A percentile compares a stretch with the other conserved stretches of the same genome.
phyloP scores from a whole-genome alignment of 192 early-diverging fungal species.

The Backusella australiensis region DNA sequence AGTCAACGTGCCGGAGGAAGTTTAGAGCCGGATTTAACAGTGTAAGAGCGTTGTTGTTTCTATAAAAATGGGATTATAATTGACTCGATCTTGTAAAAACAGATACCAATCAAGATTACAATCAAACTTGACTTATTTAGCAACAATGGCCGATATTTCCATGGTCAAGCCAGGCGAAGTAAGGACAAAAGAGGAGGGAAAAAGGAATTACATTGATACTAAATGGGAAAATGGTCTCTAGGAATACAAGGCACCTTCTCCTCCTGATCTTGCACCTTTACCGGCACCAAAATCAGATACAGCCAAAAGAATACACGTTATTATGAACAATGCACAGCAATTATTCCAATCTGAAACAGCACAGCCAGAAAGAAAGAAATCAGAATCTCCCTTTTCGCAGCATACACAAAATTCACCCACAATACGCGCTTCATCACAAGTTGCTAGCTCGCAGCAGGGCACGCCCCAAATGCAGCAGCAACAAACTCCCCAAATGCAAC shows the following conservation, averaged over 20 bases:
- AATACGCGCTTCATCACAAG: slow-evolving; percentile 1
- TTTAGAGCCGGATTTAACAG: slow-evolving; percentile 21
- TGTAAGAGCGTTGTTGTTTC: slow-evolving; percentile 5
- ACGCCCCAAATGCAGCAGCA: neutral
- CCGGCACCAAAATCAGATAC: slow-evolving; percentile 25
- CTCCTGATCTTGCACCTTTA: slow-evolving; percentile 29
- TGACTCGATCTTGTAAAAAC: neutral
- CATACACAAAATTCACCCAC: slow-evolving; percentile 7
- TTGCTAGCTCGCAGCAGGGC: neutral
- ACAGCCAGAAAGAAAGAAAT: neutral
- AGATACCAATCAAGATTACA: slow-evolving; percentile 36
- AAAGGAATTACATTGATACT: too few species aligned
- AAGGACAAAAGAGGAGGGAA: neutral
- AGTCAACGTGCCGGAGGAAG: slow-evolving; percentile 3
- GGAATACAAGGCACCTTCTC: slow-evolving; percentile 27
- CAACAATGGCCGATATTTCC: slow-evolving; percentile 36
- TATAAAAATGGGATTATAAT: neutral
- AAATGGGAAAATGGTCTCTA: neutral
- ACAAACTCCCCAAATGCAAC: neutral
- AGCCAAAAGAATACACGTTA: slow-evolving; percentile 15
- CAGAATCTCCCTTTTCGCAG: neutral
- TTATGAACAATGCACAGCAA: slow-evolving; percentile 23
- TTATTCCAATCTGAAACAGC: slow-evolving; percentile 8
- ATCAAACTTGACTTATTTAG: slow-evolving; percentile 36
- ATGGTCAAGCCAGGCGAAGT: slow-evolving; percentile 31